Percentiles rank a stretch among this genome's conserved stretches.
These are phyloP conservation scores for Gymnopilus dilepis DNA, from an alignment of 768 basidiomycete genomes.

Conservation along the genomic window DNA sequence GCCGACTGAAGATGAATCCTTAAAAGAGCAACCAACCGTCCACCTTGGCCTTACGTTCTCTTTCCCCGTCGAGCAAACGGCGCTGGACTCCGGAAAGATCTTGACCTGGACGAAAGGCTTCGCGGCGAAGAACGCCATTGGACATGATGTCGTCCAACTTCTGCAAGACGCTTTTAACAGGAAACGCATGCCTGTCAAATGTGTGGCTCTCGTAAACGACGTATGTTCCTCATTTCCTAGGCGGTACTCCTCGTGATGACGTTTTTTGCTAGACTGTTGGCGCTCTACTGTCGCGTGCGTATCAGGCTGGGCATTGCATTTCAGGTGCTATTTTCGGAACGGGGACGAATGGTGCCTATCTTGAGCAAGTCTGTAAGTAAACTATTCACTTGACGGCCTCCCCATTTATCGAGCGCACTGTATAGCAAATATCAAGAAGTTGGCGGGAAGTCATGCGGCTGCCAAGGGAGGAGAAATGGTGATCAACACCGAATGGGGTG, in stretches of 20 bases:
- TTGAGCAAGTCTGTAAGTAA: constrained; percentile 74
- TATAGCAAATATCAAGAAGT: constrained; percentile 78
- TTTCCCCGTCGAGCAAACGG: constrained; percentile 97
- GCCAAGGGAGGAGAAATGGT: constrained; percentile 82
- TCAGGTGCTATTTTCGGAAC: constrained; percentile 96
- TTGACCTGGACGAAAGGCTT: constrained; percentile 98
- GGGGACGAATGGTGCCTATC: constrained; percentile 97
- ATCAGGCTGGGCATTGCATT: constrained; percentile 89
- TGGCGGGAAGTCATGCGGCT: constrained; percentile 65
- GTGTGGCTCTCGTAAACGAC: constrained; percentile 93
- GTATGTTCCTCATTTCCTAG: constrained; percentile 50
- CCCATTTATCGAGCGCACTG: background rate
- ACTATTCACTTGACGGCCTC: too few species aligned
- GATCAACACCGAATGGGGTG: constrained; percentile 98
- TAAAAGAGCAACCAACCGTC: constrained; percentile 37
- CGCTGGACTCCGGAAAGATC: constrained; percentile 87
- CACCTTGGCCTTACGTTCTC: constrained; percentile 93
- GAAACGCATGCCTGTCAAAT: constrained; percentile 91
- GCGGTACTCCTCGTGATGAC: background rate
- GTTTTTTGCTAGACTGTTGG: constrained; percentile 81
- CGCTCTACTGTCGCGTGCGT: constrained; percentile 89
- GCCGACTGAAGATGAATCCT: constrained; percentile 24
- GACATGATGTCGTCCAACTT: constrained; percentile 87
- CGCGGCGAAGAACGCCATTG: constrained; percentile 87
- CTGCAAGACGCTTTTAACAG: constrained; percentile 92